Percentiles rank a stretch among this genome's conserved stretches.
Conservation (phyloP, 305 asterid genomes). For the Monarda citriodora region DNA sequence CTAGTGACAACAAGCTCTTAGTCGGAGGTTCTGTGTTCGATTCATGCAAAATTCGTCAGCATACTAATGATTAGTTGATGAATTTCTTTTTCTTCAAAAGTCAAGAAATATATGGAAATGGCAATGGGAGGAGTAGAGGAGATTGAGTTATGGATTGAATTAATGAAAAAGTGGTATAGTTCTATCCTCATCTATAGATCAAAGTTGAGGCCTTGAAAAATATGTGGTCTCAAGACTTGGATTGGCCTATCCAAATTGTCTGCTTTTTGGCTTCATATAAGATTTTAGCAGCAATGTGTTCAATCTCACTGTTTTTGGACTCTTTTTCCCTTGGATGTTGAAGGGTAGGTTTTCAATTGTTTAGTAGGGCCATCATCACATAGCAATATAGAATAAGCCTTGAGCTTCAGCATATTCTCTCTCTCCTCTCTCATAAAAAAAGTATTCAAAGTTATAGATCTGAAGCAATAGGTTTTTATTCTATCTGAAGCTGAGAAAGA, state of each 20-base stretch:
- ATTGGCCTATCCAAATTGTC: conserved; percentile 29
- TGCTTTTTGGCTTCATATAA: conserved; percentile 9
- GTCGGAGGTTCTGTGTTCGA: too few species aligned
- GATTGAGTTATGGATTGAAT: conserved; percentile 22
- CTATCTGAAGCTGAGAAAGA: not conserved
- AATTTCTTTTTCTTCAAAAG: not conserved
- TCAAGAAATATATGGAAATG: not conserved
- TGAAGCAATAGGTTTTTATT: not conserved
- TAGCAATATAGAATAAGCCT: conserved; percentile 15
- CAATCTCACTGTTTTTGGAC: conserved; percentile 11
- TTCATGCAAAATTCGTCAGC: not conserved
- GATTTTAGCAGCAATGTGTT: not conserved
- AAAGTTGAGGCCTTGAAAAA: conserved; percentile 16
- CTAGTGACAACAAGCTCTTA: too few species aligned
- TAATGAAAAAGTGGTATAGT: not conserved
- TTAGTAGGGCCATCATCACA: conserved; percentile 11
- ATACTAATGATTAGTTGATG: not conserved
- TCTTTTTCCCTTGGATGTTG: conserved; percentile 17
- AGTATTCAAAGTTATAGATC: not conserved
- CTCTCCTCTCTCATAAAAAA: conserved; percentile 3
- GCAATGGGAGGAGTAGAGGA: not conserved
- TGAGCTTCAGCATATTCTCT: conserved; percentile 21
- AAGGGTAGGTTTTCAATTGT: conserved; percentile 23
- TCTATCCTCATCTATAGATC: conserved; percentile 17
- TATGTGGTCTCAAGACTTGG: conserved; percentile 12